Base-by-base conservation (phyloP, 1,139 yeast species). In the Groenewaldozyma sp. region DNA sequence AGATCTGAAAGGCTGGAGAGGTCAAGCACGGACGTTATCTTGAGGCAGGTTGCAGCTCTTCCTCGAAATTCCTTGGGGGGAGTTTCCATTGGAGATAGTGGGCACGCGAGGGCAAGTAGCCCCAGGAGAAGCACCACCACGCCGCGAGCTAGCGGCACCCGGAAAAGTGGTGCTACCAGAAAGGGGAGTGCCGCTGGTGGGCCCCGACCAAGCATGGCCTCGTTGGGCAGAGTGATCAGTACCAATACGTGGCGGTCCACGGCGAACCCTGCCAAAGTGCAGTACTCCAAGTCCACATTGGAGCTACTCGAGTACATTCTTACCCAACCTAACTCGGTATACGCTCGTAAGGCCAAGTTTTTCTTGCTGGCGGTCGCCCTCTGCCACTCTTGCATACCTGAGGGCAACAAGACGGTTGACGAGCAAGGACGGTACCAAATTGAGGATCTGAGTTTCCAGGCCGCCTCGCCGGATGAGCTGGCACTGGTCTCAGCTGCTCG, bases 381-480 rank as follows among this genome's bases (percentile, higher is more conserved):
- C 38, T 91, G 98, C 55, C 95, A 88, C 54, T 74, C 93, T 0
- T 91, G 97, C 58, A 64, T 86, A 35, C 97, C 98, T 1, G 78
- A 78, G 50, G 36, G 43, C 20, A 48, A 43, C 40, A 38, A 49
- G 24, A 38, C 41, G 45, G 28, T 35, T 34, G 14, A 13, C 11
- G 50, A 54, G 31, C 48, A 60, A 14, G 63, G 60, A 1, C 64
- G 59, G 3, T 66, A 61, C 9, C 80, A 73, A 36, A 51, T 57
- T 29, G 62, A 58, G 40, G 50, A 52, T 33, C 72, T 87, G 17
- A 76, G 74, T 36, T 93, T 88, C 53, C 96, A 87, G 56, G 86
- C 97, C 0, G 78, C 97, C 0, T 88, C 97, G 0, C 98, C 98
- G 0, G 98, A 91, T 64, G 99, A 91, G 58, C 62, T 88, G 40